phyloP scores from a whole-genome alignment of 2,329 filamentous ascomycete genomes.

The Pseudogymnoascus destructans region DNA sequence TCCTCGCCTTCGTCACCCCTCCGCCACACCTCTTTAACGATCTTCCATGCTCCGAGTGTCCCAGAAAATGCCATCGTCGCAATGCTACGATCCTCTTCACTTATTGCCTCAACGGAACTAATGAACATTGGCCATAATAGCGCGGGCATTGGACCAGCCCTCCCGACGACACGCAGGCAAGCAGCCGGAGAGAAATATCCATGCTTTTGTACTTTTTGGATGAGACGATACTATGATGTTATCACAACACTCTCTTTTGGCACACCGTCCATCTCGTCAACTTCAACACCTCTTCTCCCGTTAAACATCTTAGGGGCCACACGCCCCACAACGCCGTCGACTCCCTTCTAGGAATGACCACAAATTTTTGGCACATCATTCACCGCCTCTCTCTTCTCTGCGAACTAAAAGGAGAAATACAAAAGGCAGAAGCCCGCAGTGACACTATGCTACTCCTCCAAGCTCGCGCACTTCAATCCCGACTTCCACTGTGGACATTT shows the following conservation, averaged over 20 bases:
- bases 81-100: conserved; percentile 35
- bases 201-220: conserved; percentile 40
- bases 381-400: conserved; percentile 25
- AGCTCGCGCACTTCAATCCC: conserved; percentile 12
- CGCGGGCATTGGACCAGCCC: conserved; percentile 48
- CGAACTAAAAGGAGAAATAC: not conserved
- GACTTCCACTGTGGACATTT: conserved; percentile 16
- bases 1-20: conserved; percentile 31
- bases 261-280: not conserved
- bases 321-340: not conserved
- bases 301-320: not conserved
- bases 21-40: conserved; percentile 49
- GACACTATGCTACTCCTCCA: conserved; percentile 38
- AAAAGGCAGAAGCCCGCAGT: conserved; percentile 41
- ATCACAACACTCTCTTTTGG: not conserved
- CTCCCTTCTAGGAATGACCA: conserved; percentile 16
- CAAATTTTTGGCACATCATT: not conserved
- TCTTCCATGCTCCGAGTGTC: conserved; percentile 45
- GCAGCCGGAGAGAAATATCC: conserved; percentile 37
- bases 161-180: conserved; percentile 41
- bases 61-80: conserved; percentile 39
- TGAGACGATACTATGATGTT: conserved; percentile 23
- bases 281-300: not conserved
- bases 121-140: conserved; percentile 54
- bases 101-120: conserved; percentile 45